These are phyloP conservation scores for Azolla pinnata DNA, from an alignment of 75 land plant genomes.

Conservation along the genomic window DNA sequence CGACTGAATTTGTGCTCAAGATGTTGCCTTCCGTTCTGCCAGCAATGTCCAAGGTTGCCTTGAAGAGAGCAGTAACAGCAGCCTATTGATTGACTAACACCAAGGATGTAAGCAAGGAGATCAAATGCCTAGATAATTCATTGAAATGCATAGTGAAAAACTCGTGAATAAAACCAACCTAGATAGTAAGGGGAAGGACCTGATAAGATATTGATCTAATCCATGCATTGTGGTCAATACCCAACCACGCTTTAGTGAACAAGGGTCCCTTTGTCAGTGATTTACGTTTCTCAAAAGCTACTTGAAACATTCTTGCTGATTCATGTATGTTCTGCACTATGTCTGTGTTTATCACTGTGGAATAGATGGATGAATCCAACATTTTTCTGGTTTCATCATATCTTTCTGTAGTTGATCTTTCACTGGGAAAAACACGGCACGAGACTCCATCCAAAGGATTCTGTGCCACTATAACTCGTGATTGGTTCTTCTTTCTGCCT, in stretches of 20 bases:
- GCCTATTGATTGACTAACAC: conserved; percentile 36
- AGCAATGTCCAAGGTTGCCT: conserved; percentile 73
- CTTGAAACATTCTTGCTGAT: conserved; percentile 66
- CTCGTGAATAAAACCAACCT: neutral
- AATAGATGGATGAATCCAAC: conserved; percentile 34
- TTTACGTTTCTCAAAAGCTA: conserved; percentile 53
- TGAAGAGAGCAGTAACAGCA: conserved; percentile 65
- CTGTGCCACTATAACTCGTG: too few species aligned
- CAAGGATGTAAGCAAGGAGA: too few species aligned
- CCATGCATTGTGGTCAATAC: conserved; percentile 80
- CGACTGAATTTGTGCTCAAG: conserved; percentile 47
- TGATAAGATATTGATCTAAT: conserved; percentile 73
- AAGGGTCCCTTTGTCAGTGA: conserved; percentile 46
- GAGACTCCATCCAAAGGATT: too few species aligned
- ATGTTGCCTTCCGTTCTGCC: conserved; percentile 63
- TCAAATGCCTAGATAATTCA: too few species aligned
- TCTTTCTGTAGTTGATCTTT: too few species aligned
- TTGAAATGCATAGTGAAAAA: neutral
- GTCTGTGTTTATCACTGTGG: conserved; percentile 34
- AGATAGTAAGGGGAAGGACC: conserved; percentile 25
- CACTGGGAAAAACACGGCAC: too few species aligned
- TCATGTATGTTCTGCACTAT: conserved; percentile 71
- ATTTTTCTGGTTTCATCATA: conserved; percentile 43
- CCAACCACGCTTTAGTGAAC: conserved; percentile 82
- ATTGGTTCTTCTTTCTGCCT: too few species aligned